Conservation (phyloP, 2,329 filamentous ascomycete species). For the Talaromyces sp. region DNA sequence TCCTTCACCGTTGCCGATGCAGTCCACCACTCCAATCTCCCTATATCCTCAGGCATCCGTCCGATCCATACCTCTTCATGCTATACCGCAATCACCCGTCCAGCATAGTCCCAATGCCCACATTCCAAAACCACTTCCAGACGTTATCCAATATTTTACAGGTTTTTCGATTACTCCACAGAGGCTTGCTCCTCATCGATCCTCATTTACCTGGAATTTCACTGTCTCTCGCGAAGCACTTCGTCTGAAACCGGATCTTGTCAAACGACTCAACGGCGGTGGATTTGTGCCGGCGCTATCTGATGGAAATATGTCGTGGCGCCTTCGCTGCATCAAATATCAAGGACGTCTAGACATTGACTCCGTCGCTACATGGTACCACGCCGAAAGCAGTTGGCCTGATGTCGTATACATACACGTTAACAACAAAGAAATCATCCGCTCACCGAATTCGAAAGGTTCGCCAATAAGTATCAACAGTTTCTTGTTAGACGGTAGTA, state of each 20-base stretch:
- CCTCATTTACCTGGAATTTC: slow-evolving; percentile 35
- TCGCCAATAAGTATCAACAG: slow-evolving; percentile 69
- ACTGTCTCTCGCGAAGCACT: slow-evolving; percentile 30
- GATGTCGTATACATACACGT: slow-evolving; percentile 63
- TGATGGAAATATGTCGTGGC: slow-evolving; percentile 59
- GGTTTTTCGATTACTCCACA: slow-evolving; percentile 31
- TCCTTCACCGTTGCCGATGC: neutral
- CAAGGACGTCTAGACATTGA: slow-evolving; percentile 29
- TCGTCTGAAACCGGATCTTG: slow-evolving; percentile 32
- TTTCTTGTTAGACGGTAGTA: slow-evolving; percentile 60
- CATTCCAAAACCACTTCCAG: neutral
- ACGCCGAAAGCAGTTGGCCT: slow-evolving; percentile 67
- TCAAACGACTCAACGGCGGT: slow-evolving; percentile 19
- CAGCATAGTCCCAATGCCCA: neutral
- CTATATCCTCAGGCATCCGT: neutral
- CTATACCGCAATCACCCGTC: neutral
- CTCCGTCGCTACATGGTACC: slow-evolving; percentile 57
- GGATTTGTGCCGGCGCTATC: slow-evolving; percentile 33
- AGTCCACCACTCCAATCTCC: neutral
- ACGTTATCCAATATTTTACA: slow-evolving; percentile 34
- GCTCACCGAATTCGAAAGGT: slow-evolving; percentile 38
- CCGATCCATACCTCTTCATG: neutral
- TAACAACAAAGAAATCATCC: slow-evolving; percentile 57
- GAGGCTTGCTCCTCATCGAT: slow-evolving; percentile 26
- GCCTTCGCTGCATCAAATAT: slow-evolving; percentile 63